Base-by-base conservation (phyloP, 2,329 filamentous ascomycete genomes). In the Chaetoscypha palmicola region DNA sequence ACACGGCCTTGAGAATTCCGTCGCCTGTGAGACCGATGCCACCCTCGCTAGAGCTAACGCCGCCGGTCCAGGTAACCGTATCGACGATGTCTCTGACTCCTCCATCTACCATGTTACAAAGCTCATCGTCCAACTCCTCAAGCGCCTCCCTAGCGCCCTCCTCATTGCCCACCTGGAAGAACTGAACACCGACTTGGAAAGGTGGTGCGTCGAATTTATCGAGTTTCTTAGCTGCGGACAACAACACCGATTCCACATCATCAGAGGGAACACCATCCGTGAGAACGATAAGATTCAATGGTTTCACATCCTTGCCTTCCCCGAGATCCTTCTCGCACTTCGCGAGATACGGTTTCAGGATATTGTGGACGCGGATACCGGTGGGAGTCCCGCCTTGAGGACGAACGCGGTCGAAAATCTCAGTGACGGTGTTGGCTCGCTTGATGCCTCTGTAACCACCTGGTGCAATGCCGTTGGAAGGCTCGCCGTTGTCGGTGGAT, bases 91-190 rank as follows among this genome's bases (percentile, higher is more conserved):
- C 91, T 14, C 91, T 71, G 12, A 91, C 62, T 11, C 72, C 69
- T 22, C 72, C 67, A 22, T 72, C 66, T 20, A 70, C 67, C n/a
- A 76, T 58, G 32, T 74, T 69, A 2, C 65, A 68, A 26, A 92
- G 66, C 3, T 75, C 74, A 61, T 96, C 86, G 59, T 97, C 91
- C 5, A 97, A 71, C 36, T 81, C 72, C 54, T 75, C 68, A 30
- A 97, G 69, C 43, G 83, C 79, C 52, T 71, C 65, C 1, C 72
- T 70, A 0, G 90, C 91, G 0, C 64, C 68, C 1, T 66, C 59
- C 54, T 94, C 86, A 38, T 76, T 73, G 45, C 92, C 91, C 34
- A 97, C 85, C 66, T 96, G 91, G 70, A 97, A 94, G 69, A 97
- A 97, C 63, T 97, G 91, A 45, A 97, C 79, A 24, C 91, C 91